Evolutionary conservation across 2,329 filamentous ascomycete species (phyloP), one percentile per base, ranked within the genome.

Genomic region (Epichloe hybrida): DNA sequence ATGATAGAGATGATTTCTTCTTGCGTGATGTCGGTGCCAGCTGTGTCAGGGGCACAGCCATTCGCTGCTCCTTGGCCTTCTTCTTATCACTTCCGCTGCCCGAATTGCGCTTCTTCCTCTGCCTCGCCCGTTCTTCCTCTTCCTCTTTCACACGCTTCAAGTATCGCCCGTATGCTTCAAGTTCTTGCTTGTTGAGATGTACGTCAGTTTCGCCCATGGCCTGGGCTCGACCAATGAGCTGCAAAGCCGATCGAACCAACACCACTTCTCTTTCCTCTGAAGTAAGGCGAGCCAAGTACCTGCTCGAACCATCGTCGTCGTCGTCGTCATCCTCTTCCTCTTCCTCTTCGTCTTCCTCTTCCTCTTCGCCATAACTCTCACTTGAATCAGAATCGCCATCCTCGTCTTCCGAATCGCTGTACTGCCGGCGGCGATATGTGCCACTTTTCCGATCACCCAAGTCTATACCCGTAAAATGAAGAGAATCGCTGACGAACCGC

Each of bases 151-250:
- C 70, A 52, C 83, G 79, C 63, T 81, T 79, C 55, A 77, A 71
- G 59, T 77, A 74, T 55, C 81, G 79, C 62, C 91, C 84, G 58
- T 95, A 74, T 45, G 88, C 89, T 54, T 83, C 84, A 58, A 95
- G 72, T 66, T 96, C 90, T 50, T 85, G 81, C 60, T 83, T 79
- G 58, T 78, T 88, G 55, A 97, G 76, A 63, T 83, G 85, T 51
- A 96, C 87, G 52, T 94, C 86, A 43, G 76, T 73, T 65, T 83
- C 84, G 55, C 89, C 89, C 61, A 81, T 81, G 55, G 80, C 79
- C 63, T 87, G 82, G 15, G 90, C 88, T 56, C 81, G 79, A 56
- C 83, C 80, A 62, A 96, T 94, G 57, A 88, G 84, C 59, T 83
- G 81, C 66, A 94, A 70, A 40, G 90, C 90, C 56, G 80, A 80